phyloP scores from a whole-genome alignment of 805 yeast genomes.

The Ogataea nonfermentans region DNA sequence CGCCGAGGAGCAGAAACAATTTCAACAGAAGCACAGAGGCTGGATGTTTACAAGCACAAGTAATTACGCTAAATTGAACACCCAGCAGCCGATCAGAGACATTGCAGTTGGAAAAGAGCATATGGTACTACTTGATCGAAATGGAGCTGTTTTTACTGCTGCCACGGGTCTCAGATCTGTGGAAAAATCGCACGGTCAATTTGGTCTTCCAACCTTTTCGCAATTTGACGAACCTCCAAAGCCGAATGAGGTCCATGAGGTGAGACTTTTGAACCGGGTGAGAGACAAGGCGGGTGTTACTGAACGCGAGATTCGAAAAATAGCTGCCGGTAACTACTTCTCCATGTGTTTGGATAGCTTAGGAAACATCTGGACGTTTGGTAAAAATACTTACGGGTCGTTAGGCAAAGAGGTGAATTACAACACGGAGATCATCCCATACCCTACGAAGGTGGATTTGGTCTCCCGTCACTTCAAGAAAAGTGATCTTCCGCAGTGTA shows the following conservation, averaged over 20 bases:
- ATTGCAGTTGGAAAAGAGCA: constrained; percentile 65
- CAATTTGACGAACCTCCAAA: constrained; percentile 59
- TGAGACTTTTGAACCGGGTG: constrained; percentile 55
- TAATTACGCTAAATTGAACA: constrained; percentile 17
- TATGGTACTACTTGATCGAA: constrained; percentile 56
- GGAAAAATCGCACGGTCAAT: constrained; percentile 67
- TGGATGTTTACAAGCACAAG: constrained; percentile 17
- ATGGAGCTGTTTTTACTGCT: constrained; percentile 61
- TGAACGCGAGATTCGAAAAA: constrained; percentile 49
- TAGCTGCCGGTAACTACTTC: constrained; percentile 76
- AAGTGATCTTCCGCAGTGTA: constrained; percentile 45
- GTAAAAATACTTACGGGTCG: constrained; percentile 82
- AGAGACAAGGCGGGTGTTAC: constrained; percentile 24
- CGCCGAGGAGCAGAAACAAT: constrained; percentile 19
- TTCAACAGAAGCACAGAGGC: constrained; percentile 10
- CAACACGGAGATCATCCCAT: constrained; percentile 64
- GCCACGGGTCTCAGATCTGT: constrained; percentile 53
- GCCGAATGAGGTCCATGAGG: constrained; percentile 49
- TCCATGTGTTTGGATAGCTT: constrained; percentile 63
- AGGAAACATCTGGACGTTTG: constrained; percentile 84
- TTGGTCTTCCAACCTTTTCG: constrained; percentile 72
- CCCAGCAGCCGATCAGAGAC: constrained; percentile 33
- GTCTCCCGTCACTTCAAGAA: constrained; percentile 39
- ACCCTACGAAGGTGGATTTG: constrained; percentile 57
- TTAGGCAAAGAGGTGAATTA: constrained; percentile 67